These are phyloP conservation scores for Nicotiana attenuata DNA, from an alignment of 257 asterid species.

Conservation along the genomic window DNA sequence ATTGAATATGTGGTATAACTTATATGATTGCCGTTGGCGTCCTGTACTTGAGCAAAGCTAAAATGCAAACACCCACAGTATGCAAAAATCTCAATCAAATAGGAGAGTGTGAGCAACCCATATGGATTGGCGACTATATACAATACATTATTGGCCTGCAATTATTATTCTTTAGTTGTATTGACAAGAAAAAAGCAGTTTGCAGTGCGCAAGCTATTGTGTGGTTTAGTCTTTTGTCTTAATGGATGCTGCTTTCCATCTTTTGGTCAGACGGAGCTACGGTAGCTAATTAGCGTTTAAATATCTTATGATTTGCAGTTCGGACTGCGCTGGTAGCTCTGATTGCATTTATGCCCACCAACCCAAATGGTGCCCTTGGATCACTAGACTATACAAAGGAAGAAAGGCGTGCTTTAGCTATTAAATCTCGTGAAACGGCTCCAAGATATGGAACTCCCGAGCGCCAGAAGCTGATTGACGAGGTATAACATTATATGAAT, in stretches of 20 bases:
- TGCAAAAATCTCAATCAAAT: neutral
- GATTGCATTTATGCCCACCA: conserved; percentile 92
- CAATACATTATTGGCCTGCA: neutral
- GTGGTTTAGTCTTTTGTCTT: neutral
- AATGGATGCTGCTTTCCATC: neutral
- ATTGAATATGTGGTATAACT: neutral
- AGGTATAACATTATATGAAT: conserved; percentile 34
- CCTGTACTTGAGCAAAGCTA: neutral
- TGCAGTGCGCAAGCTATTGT: neutral
- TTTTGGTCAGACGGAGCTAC: neutral
- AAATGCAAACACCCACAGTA: neutral
- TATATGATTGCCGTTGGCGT: neutral
- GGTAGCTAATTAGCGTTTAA: neutral
- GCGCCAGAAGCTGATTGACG: conserved; percentile 76
- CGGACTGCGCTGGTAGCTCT: conserved; percentile 90
- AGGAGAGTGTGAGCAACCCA: neutral
- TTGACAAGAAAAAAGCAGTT: neutral
- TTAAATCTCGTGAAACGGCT: conserved; percentile 65
- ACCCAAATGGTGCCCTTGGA: conserved; percentile 85
- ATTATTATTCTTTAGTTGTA: neutral
- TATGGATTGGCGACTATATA: neutral
- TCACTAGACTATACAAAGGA: conserved; percentile 76
- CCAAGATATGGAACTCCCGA: conserved; percentile 66
- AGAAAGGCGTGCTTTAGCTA: conserved; percentile 74
- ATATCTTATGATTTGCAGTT: conserved; percentile 37